phyloP scores from a whole-genome alignment of 2,329 filamentous ascomycete species.

The Fusarium sp. region DNA sequence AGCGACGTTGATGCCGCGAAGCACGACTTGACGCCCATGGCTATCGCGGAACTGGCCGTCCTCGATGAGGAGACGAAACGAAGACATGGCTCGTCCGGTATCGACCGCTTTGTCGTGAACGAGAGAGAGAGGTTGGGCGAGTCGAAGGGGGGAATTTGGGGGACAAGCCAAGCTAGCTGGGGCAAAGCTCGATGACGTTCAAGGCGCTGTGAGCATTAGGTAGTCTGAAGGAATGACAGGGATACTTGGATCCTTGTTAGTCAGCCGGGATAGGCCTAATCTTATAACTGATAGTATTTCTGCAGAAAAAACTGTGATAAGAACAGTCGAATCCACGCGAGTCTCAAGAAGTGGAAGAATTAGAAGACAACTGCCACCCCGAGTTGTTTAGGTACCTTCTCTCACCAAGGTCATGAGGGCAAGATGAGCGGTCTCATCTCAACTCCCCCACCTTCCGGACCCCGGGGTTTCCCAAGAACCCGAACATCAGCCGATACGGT shows the following conservation, averaged over 20 bases:
- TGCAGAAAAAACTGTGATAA: not conserved
- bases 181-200: slow-evolving; percentile 39
- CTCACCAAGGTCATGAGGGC: slow-evolving; percentile 27
- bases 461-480: slow-evolving; percentile 24
- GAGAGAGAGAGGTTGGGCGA: slow-evolving; percentile 10
- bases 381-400: not conserved
- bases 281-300: not conserved
- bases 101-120: slow-evolving; percentile 13
- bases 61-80: slow-evolving; percentile 84
- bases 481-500: slow-evolving; percentile 41
- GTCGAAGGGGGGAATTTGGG: slow-evolving; percentile 26
- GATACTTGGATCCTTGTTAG: slow-evolving; percentile 29
- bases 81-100: slow-evolving; percentile 68
- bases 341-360: not conserved
- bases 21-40: slow-evolving; percentile 84
- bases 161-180: slow-evolving; percentile 29
- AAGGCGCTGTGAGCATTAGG: slow-evolving; percentile 19
- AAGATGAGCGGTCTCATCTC: slow-evolving; percentile 11
- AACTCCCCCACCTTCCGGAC: slow-evolving; percentile 29
- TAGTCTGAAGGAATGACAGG: slow-evolving; percentile 14
- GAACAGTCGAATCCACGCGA: not conserved
- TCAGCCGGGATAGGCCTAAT: slow-evolving; percentile 22
- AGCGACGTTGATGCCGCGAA: slow-evolving; percentile 94
- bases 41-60: slow-evolving; percentile 86
- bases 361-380: not conserved